These are phyloP conservation scores for Kwoniella sp. DNA, from an alignment of 768 basidiomycete genomes.

Conservation along the genomic window DNA sequence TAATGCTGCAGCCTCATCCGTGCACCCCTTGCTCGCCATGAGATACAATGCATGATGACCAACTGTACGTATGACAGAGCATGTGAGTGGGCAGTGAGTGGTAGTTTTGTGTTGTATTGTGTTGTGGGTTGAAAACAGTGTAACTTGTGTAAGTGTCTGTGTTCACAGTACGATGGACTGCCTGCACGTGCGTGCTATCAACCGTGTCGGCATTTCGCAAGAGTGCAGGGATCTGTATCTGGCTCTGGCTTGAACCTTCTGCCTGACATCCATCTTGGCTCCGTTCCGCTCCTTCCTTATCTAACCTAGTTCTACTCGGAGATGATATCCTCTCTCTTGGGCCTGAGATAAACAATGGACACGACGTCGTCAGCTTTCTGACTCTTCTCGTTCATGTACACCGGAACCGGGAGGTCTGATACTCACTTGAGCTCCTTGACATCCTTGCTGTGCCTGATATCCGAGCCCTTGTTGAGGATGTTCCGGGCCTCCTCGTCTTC, in stretches of 20 bases:
- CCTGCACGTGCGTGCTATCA: too few species aligned
- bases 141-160: too few species aligned
- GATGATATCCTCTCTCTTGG: slow-evolving; percentile 96
- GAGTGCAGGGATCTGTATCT: too few species aligned
- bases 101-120: too few species aligned
- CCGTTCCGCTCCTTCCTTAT: background rate
- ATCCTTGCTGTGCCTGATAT: slow-evolving; percentile 61
- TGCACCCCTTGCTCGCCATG: background rate
- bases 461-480: slow-evolving; percentile 63
- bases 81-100: background rate
- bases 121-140: too few species aligned
- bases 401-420: background rate
- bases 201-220: too few species aligned
- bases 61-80: background rate
- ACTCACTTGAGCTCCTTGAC: slow-evolving; percentile 68
- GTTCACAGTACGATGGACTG: too few species aligned
- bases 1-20: too few species aligned
- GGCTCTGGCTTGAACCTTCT: too few species aligned
- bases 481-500: slow-evolving; percentile 77
- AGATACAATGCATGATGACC: background rate
- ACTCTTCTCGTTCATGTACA: too few species aligned
- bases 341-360: slow-evolving; percentile 57
- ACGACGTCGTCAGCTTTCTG: slow-evolving; percentile 3
- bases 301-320: slow-evolving; percentile 54
- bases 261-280: background rate